Evolutionary conservation across 306 rosid genomes (phyloP).

Genomic region (Astragalus glycyphyllos): DNA sequence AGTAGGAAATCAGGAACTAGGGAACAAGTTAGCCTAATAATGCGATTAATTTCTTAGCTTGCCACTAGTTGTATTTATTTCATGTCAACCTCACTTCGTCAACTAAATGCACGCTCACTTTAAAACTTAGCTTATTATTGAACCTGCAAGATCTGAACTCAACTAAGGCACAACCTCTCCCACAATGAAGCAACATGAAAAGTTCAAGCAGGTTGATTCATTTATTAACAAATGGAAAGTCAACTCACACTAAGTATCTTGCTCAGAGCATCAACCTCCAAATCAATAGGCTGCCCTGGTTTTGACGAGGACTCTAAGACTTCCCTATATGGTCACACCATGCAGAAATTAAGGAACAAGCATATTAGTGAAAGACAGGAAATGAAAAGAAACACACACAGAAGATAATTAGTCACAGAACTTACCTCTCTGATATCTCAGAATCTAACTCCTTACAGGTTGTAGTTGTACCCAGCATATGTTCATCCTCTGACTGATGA

Average conservation of each 20-base stretch:
- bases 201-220: background rate
- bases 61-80: constrained; percentile 9
- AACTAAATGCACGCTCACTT: background rate
- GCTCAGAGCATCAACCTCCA: constrained; percentile 51
- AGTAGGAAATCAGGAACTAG: background rate
- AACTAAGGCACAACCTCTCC: background rate
- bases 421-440: constrained; percentile 68
- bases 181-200: constrained; percentile 1
- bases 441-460: constrained; percentile 29
- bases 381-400: background rate
- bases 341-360: constrained; percentile 17
- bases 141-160: constrained; percentile 6
- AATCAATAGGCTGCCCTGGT: constrained; percentile 47
- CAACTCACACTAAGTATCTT: constrained; percentile 44
- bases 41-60: background rate
- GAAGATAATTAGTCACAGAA: constrained; percentile 28
- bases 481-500: constrained; percentile 40
- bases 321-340: constrained; percentile 57
- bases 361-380: background rate
- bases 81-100: constrained; percentile 1
- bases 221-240: constrained; percentile 10
- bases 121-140: constrained; percentile 16
- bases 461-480: constrained; percentile 20
- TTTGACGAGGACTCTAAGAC: constrained; percentile 53
- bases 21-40: constrained; percentile 17